phyloP scores from a whole-genome alignment of 2,329 filamentous ascomycete genomes.

The Clarireedia sp. region DNA sequence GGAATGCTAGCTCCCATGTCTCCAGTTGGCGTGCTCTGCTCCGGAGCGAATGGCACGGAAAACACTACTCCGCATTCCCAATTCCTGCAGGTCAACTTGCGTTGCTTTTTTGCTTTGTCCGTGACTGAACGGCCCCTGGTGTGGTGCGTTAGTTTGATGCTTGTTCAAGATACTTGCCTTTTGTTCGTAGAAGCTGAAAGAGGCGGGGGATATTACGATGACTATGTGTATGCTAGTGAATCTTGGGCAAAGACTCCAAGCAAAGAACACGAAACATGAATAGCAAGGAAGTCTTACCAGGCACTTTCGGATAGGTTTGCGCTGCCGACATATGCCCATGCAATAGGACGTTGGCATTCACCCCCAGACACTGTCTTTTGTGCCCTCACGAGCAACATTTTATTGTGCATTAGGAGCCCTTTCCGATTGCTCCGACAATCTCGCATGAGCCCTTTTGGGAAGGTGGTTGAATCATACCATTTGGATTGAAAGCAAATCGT shows the following conservation, averaged over 20 bases:
- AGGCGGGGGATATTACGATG: not conserved
- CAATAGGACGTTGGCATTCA: constrained; percentile 28
- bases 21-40: not conserved
- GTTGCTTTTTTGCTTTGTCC: constrained; percentile 56
- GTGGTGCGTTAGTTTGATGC: not conserved
- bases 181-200: not conserved
- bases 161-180: not conserved
- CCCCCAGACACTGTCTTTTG: not conserved
- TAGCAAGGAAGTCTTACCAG: constrained; percentile 51
- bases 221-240: too few species aligned
- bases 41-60: constrained; percentile 24
- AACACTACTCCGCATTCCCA: constrained; percentile 93
- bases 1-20: constrained; percentile 7
- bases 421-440: constrained; percentile 65
- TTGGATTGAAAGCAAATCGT: constrained; percentile 72
- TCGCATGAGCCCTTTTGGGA: constrained; percentile 63
- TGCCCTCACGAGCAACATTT: constrained; percentile 52
- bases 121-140: constrained; percentile 68
- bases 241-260: too few species aligned
- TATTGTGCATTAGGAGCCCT: constrained; percentile 82
- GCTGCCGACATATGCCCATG: constrained; percentile 83
- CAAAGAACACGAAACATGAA: not conserved
- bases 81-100: constrained; percentile 78
- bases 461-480: constrained; percentile 60
- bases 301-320: constrained; percentile 90